Base-by-base conservation (phyloP, 1,284 basidiomycete species). In the Cutaneotrichosporon curvatum region DNA sequence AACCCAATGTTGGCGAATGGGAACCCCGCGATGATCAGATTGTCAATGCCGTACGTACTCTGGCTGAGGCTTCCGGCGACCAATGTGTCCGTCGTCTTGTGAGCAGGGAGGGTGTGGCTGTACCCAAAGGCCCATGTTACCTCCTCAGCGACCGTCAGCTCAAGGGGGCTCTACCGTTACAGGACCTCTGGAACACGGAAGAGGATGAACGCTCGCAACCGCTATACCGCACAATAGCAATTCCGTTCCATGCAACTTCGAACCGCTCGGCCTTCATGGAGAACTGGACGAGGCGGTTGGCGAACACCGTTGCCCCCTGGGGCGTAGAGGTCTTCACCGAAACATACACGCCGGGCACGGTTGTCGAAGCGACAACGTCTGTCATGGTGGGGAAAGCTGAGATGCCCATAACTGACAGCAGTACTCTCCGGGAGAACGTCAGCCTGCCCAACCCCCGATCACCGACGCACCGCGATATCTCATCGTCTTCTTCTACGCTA, bases 401-500 rank as follows among this genome's bases (percentile, higher is more conserved):
- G 4, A 12, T 8, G 23, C 15, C 6, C n/a, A 23, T 21, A 15
- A 7, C 42, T 37, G 22, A 43, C 35, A 20, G 5, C 43, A 44
- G 37, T 45, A 39, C 37, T 39, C 43, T 4, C n/a, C 23, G 5
- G 35, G 42, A 15, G 16, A 33, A 20, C 37, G 37, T 10, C 31
- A 33, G 16, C 9, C 40, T 19, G 32, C 32, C 6, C 41, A 44
- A 6, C n/a, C 12, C 10, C 31, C 37, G 18, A 39, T 44, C 20
- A 43, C 45, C 1, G 18, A 36, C 12, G 32, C 41, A 3, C 41
- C 89, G 15, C 82, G 84, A 12, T 74, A 79, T 2, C 81, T 88
- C 59, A 76, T 92, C 44, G 84, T 84, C 58, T 59, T 84, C 19
- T 84, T 87, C 18, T 97, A 97, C 71, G 70, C 81, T 22, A 76